Conservation (phyloP, 176 grass and related monocot species). For the Echinochloa phyllopogon region DNA sequence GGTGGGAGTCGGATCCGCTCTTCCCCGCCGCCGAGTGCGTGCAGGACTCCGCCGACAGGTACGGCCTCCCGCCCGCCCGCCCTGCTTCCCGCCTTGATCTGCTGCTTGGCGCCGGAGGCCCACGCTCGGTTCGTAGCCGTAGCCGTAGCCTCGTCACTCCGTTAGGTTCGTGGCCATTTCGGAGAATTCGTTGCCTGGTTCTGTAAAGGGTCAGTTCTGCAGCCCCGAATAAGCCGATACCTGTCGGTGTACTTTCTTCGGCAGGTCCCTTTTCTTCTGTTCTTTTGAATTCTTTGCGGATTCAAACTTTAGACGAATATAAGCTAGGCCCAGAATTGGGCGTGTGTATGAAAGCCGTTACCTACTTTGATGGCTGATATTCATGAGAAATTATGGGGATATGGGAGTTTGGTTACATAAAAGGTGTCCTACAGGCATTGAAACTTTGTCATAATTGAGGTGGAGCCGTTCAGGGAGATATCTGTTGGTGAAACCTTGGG, state of each 20-base stretch:
- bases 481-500: background rate
- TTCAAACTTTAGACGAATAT: background rate
- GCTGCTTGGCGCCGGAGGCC: background rate
- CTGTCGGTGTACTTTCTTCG: background rate
- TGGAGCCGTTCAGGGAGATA: background rate
- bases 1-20: constrained; percentile 91
- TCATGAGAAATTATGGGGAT: background rate
- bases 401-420: background rate
- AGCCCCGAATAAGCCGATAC: background rate
- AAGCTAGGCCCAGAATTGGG: background rate
- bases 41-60: constrained; percentile 97
- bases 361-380: background rate
- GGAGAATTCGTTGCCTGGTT: constrained; percentile 1
- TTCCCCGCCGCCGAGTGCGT: constrained; percentile 85
- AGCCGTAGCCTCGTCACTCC: background rate
- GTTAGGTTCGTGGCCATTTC: constrained; percentile 10
- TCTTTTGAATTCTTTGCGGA: constrained; percentile 1
- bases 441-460: background rate
- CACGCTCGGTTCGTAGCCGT: background rate
- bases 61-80: background rate
- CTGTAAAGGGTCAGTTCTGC: background rate
- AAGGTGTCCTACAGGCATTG: background rate
- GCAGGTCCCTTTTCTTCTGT: background rate
- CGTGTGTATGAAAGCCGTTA: background rate
- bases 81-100: constrained; percentile 27